Conservation (phyloP, 179 eudicot genomes). For the Silene noctiflora region DNA sequence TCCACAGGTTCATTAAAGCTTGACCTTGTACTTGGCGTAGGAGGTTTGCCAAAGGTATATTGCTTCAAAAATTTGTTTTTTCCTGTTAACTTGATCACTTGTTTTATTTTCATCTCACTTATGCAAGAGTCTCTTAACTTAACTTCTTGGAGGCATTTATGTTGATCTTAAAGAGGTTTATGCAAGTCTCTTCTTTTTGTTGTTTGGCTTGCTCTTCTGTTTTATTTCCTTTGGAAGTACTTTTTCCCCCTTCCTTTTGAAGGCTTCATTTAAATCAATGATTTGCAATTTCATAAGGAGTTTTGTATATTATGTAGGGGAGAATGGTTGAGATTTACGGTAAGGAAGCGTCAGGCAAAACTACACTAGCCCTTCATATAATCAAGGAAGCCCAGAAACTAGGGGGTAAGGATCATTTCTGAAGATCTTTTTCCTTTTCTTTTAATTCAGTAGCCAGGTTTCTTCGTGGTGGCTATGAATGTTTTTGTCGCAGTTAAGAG, state of each 20-base stretch:
- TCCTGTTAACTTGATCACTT: background rate
- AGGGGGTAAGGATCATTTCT: conserved; percentile 56
- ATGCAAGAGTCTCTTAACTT: background rate
- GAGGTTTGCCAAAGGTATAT: conserved; percentile 93
- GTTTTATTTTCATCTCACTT: background rate
- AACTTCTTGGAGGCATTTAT: background rate
- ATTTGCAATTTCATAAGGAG: background rate
- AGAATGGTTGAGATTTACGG: conserved; percentile 96
- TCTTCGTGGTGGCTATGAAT: conserved; percentile 1
- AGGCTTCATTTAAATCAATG: background rate
- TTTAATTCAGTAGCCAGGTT: background rate
- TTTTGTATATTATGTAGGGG: conserved; percentile 48
- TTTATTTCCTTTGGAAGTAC: background rate
- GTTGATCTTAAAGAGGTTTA: background rate
- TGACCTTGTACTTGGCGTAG: conserved; percentile 88
- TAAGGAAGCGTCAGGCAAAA: conserved; percentile 96
- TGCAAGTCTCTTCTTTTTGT: background rate
- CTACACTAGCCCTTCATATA: conserved; percentile 87
- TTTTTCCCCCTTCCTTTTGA: background rate
- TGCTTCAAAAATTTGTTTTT: conserved; percentile 1
- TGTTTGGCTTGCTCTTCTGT: background rate
- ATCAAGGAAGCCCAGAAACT: conserved; percentile 94
- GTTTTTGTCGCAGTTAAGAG: background rate
- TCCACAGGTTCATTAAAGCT: conserved; percentile 94
- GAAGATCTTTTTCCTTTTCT: background rate